phyloP scores from a whole-genome alignment of 1,284 basidiomycete genomes.

The Uromyces viciae-fabae region DNA sequence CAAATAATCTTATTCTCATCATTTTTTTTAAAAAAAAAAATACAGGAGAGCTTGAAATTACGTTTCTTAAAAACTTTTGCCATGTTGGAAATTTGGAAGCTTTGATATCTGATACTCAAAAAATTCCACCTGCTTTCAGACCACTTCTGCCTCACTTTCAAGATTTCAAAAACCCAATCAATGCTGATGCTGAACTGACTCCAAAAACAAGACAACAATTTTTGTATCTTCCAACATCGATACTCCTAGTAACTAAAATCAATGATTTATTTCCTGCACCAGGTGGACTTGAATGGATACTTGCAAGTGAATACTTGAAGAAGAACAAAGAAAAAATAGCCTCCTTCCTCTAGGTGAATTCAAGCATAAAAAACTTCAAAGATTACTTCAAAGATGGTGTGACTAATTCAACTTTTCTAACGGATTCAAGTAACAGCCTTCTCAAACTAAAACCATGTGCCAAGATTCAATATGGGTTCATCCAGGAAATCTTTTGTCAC shows the following conservation, averaged over 20 bases:
- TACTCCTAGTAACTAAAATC: not conserved
- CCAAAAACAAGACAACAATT: not conserved
- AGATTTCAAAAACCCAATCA: not conserved
- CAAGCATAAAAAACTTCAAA: not conserved
- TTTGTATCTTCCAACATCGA: not conserved
- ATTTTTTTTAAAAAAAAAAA: not conserved
- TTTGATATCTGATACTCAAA: not conserved
- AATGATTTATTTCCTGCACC: not conserved
- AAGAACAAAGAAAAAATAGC: not conserved
- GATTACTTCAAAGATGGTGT: not conserved
- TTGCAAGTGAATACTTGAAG: not conserved
- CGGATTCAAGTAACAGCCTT: not conserved
- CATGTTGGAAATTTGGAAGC: not conserved
- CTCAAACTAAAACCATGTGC: not conserved
- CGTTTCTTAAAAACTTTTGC: not conserved
- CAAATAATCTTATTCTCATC: not conserved
- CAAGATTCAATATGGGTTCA: not conserved
- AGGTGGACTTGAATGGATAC: not conserved
- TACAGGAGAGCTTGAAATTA: conserved; percentile 28
- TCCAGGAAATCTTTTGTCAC: not conserved
- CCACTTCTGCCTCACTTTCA: not conserved
- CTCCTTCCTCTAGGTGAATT: not conserved
- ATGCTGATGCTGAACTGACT: not conserved
- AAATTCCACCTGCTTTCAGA: not conserved
- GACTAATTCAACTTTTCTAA: not conserved